These are phyloP conservation scores for Parasarocladium wereldwijsianum DNA, from an alignment of 2,329 filamentous ascomycete genomes.

Conservation along the genomic window DNA sequence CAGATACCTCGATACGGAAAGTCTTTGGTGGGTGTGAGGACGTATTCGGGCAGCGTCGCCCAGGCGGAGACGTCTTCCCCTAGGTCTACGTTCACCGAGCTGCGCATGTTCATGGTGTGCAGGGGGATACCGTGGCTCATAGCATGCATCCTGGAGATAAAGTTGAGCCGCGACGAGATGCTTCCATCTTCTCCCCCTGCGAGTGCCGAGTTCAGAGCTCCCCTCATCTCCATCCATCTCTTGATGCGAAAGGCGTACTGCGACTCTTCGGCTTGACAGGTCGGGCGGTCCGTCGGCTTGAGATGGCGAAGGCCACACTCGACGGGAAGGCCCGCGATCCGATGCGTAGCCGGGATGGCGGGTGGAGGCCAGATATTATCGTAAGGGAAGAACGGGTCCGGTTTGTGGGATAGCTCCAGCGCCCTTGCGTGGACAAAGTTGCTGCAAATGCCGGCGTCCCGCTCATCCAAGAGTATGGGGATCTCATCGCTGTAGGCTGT, in stretches of 20 bases:
- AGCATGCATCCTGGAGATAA: no score
- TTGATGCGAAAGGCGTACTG: slow-evolving; percentile 59
- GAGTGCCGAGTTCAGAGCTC: slow-evolving; percentile 15
- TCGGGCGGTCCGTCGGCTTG: slow-evolving; percentile 24
- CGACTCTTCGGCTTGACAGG: slow-evolving; percentile 42
- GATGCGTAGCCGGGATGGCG: slow-evolving; percentile 47
- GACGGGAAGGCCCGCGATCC: slow-evolving; percentile 24
- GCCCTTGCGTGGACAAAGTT: slow-evolving; percentile 53
- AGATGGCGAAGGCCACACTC: slow-evolving; percentile 12
- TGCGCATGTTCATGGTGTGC: slow-evolving; percentile 3
- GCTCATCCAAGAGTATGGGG: slow-evolving; percentile 34
- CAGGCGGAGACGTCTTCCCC: slow-evolving; percentile 47
- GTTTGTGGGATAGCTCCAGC: no score
- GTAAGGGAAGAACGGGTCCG: slow-evolving; percentile 33
- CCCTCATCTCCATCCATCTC: slow-evolving; percentile 57
- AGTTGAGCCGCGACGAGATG: no score
- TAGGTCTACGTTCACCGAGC: slow-evolving; percentile 27
- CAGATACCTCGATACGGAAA: slow-evolving; percentile 86
- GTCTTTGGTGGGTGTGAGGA: slow-evolving; percentile 67
- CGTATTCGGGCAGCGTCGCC: slow-evolving; percentile 52
- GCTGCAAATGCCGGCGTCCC: slow-evolving; percentile 39
- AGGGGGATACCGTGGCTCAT: not conserved
- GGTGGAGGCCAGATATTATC: slow-evolving; percentile 62
- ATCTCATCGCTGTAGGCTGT: slow-evolving; percentile 33
- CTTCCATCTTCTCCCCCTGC: slow-evolving; percentile 12